Percentiles rank a stretch among this genome's conserved stretches.
Evolutionary conservation across 805 yeast genomes (phyloP).

Genomic region (Clavispora vitiphila): DNA sequence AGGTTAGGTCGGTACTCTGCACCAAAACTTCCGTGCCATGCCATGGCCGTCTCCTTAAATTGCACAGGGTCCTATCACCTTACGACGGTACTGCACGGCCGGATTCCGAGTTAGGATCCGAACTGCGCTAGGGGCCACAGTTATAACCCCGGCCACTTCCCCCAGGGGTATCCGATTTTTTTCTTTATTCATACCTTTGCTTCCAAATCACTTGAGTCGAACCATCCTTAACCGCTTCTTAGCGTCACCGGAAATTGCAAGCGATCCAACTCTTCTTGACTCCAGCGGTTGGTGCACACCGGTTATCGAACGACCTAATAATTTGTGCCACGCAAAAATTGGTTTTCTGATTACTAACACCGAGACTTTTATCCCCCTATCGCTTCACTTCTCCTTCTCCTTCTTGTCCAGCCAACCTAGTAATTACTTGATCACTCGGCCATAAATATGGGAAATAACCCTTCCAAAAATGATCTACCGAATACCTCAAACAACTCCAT

Average conservation of each 20-base stretch:
- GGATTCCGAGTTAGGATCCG: neutral
- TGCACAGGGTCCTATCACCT: neutral
- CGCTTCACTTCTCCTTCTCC: neutral
- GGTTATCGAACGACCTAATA: conserved; percentile 1
- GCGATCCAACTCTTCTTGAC: no score
- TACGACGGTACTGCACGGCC: neutral
- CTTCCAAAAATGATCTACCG: conserved; percentile 51
- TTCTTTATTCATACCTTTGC: no score
- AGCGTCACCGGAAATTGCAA: no score
- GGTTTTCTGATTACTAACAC: neutral
- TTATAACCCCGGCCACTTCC: neutral
- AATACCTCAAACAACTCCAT: conserved; percentile 24
- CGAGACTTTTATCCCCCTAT: neutral
- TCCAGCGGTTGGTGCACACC: neutral
- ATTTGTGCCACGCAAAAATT: neutral
- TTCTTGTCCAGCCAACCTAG: neutral
- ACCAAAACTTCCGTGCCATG: no score
- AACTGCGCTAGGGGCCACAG: neutral
- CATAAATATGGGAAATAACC: conserved; percentile 56
- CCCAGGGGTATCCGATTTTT: no score
- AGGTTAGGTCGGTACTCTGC: no score
- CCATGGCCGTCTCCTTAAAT: neutral
- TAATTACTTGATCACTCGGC: conserved; percentile 4
- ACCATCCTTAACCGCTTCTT: no score
- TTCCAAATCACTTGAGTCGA: no score